Conservation (phyloP, 495 filamentous ascomycete genomes). For the Penicillium bialowiezense region DNA sequence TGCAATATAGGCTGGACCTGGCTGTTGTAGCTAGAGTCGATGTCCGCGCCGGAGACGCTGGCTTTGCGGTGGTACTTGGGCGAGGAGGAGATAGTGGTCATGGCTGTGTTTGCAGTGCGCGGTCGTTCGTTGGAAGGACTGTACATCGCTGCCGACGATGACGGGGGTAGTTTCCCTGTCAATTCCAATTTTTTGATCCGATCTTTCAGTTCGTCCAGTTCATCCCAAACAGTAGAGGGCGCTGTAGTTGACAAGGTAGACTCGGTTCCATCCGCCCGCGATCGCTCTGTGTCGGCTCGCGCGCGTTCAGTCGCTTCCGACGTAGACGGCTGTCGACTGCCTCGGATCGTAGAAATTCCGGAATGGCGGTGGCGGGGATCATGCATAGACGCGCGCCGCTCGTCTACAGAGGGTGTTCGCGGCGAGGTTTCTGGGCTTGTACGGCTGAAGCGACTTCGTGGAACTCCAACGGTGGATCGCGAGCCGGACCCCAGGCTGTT, state of each 20-base stretch:
- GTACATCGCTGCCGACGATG: conserved; percentile 74
- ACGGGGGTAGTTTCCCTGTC: conserved; percentile 80
- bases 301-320: conserved; percentile 43
- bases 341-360: conserved; percentile 49
- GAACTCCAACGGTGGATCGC: conserved; percentile 42
- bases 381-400: conserved; percentile 47
- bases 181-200: conserved; percentile 89
- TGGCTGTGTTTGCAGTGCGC: conserved; percentile 87
- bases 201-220: conserved; percentile 92
- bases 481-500: conserved; percentile 36
- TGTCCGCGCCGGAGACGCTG: conserved; percentile 49
- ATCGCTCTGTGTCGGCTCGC: conserved; percentile 46
- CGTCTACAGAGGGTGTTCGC: conserved; percentile 38
- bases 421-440: conserved; percentile 45
- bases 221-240: conserved; percentile 95
- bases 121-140: conserved; percentile 76
- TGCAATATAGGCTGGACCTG: conserved; percentile 75
- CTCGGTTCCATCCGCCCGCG: conserved; percentile 62
- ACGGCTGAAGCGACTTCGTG: conserved; percentile 37
- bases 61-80: conserved; percentile 63
- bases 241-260: conserved; percentile 84
- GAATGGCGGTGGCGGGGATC: conserved; percentile 52
- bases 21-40: conserved; percentile 23
- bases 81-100: conserved; percentile 86
- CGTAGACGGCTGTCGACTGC: conserved; percentile 48